Evolutionary conservation across 2,329 filamentous ascomycete species (phyloP).

Genomic region (Aschersonia sp.): DNA sequence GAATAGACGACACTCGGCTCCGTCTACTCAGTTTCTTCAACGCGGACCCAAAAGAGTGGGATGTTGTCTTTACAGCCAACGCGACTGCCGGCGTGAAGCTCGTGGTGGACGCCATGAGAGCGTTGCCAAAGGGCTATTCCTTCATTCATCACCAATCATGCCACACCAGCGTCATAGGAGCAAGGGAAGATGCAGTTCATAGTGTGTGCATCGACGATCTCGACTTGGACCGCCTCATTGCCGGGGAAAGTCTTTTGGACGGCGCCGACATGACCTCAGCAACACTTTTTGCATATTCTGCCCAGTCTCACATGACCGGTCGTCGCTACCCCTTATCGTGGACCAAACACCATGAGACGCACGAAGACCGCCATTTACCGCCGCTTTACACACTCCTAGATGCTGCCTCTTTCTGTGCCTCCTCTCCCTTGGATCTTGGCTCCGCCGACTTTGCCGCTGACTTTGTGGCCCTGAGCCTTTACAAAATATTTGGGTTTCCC

Average conservation of each 20-base stretch:
- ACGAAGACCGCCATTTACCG: conserved; percentile 5
- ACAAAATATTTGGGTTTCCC: conserved; percentile 97
- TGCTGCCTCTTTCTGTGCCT: conserved; percentile 68
- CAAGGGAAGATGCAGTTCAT: conserved; percentile 52
- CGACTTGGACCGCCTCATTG: conserved; percentile 52
- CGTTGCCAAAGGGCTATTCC: conserved; percentile 54
- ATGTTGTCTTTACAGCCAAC: conserved; percentile 84
- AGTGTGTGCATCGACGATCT: conserved; percentile 53
- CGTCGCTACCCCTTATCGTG: conserved; percentile 58
- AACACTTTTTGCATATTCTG: conserved; percentile 63
- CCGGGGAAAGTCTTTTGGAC: conserved; percentile 17
- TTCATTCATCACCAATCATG: conserved; percentile 74
- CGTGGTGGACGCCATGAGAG: conserved; percentile 62
- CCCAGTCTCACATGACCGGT: conserved; percentile 88
- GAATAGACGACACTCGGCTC: conserved; percentile 63
- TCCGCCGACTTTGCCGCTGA: conserved; percentile 52
- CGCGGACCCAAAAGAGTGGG: conserved; percentile 67
- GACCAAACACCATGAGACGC: conserved; percentile 33
- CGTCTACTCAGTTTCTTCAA: conserved; percentile 63
- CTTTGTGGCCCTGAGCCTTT: conserved; percentile 77
- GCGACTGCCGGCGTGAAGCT: conserved; percentile 85
- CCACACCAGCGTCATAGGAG: conserved; percentile 78
- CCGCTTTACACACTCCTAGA: conserved; percentile 60
- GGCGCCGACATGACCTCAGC: conserved; percentile 9
- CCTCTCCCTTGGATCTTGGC: conserved; percentile 58